phyloP scores from a whole-genome alignment of 768 basidiomycete species.

The Lactarius sp. region DNA sequence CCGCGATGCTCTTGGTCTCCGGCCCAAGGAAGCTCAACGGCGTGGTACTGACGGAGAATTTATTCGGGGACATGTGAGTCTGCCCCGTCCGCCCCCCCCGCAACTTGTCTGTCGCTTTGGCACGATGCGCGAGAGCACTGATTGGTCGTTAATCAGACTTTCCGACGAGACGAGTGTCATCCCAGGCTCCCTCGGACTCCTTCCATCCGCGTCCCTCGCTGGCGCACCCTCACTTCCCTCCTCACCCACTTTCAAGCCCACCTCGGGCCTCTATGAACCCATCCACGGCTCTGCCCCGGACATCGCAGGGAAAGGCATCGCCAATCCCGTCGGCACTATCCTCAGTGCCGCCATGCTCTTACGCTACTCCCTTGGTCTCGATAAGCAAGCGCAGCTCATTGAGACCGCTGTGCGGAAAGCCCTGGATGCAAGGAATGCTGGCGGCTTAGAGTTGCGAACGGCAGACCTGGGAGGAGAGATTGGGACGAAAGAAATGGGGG shows the following conservation, averaged over 20 bases:
- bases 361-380: conserved; percentile 89
- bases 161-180: conserved; percentile 97
- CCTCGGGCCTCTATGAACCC: conserved; percentile 91
- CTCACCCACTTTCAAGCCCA: conserved; percentile 62
- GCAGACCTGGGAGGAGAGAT: conserved; percentile 81
- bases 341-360: conserved; percentile 91
- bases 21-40: conserved; percentile 93
- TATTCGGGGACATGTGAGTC: conserved; percentile 95
- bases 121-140: neutral
- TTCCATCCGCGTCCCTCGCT: conserved; percentile 94
- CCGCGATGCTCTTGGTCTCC: conserved; percentile 91
- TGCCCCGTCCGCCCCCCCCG: neutral
- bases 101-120: neutral
- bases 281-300: conserved; percentile 95
- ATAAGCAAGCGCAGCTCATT: conserved; percentile 76
- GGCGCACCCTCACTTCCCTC: conserved; percentile 66
- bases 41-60: conserved; percentile 89
- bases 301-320: conserved; percentile 90
- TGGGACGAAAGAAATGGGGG: conserved; percentile 76
- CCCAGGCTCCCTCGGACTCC: conserved; percentile 91
- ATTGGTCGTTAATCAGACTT: conserved; percentile 46
- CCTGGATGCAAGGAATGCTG: conserved; percentile 61
- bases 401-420: conserved; percentile 90
- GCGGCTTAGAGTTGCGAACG: conserved; percentile 77
- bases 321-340: conserved; percentile 93